Evolutionary conservation across 2,329 filamentous ascomycete genomes (phyloP).

Genomic region (Fusarium sambucinum): DNA sequence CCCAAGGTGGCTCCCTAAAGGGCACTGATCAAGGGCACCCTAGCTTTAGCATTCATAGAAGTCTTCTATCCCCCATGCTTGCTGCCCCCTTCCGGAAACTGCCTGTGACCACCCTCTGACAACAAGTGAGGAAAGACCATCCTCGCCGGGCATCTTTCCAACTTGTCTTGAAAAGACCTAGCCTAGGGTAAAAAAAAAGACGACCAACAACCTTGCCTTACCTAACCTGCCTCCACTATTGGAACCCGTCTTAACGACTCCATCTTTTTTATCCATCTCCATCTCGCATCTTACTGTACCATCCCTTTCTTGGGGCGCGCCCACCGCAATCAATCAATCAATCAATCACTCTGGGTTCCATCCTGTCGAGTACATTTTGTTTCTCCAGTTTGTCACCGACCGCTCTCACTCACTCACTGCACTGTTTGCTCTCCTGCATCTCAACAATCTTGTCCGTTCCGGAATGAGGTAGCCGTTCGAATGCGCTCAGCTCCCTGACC

Average conservation of each 20-base stretch:
- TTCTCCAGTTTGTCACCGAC: constrained; percentile 21
- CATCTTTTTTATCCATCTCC: constrained; percentile 45
- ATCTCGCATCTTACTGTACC: constrained; percentile 42
- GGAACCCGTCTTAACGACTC: constrained; percentile 42
- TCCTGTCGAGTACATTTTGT: neutral
- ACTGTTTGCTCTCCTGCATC: constrained; percentile 24
- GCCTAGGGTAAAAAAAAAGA: constrained; percentile 8
- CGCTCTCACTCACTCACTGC: constrained; percentile 4
- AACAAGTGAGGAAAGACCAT: constrained; percentile 28
- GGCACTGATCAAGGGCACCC: constrained; percentile 15
- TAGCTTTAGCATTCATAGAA: constrained; percentile 9
- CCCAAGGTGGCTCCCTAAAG: constrained; percentile 10
- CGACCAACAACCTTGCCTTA: constrained; percentile 41
- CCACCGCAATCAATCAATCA: constrained; percentile 33
- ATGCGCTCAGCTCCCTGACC: constrained; percentile 70
- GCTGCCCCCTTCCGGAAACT: constrained; percentile 35
- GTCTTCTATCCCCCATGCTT: constrained; percentile 28
- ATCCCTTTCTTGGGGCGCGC: constrained; percentile 36
- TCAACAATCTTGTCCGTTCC: constrained; percentile 46
- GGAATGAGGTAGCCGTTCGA: constrained; percentile 70
- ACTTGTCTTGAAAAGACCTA: constrained; percentile 32
- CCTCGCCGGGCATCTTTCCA: constrained; percentile 23
- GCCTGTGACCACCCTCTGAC: constrained; percentile 35
- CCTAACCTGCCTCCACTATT: constrained; percentile 22
- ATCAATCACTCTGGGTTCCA: constrained; percentile 24